Evolutionary conservation across 805 yeast species (phyloP).

Genomic region (Starmerella apis): DNA sequence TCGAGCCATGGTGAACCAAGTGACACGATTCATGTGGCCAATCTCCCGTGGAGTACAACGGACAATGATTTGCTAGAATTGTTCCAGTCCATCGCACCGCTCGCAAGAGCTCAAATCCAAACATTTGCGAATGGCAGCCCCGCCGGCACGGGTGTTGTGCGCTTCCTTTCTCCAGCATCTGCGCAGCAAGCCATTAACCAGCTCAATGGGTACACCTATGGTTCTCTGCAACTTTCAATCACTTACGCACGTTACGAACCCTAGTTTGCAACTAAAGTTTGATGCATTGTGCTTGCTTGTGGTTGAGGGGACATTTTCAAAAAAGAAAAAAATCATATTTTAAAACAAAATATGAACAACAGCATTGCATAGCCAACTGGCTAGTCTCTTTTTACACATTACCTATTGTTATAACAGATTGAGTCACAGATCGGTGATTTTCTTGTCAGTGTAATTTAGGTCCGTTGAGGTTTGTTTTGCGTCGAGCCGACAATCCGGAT

Average conservation of each 20-base stretch:
- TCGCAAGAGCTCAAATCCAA: conserved; percentile 66
- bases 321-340: neutral
- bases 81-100: conserved; percentile 73
- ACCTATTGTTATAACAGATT: neutral
- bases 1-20: conserved; percentile 52
- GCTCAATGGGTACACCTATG: conserved; percentile 72
- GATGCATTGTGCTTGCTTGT: too few relatives aligned
- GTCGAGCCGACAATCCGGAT: too few relatives aligned
- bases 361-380: neutral
- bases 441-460: too few relatives aligned
- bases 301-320: too few relatives aligned
- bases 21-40: conserved; percentile 54
- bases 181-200: conserved; percentile 69
- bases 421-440: neutral
- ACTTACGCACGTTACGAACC: conserved; percentile 47
- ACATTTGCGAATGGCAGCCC: conserved; percentile 52
- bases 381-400: neutral
- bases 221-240: conserved; percentile 61
- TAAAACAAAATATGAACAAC: neutral
- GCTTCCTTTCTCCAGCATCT: conserved; percentile 51
- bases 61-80: conserved; percentile 73
- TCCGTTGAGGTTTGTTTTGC: too few relatives aligned
- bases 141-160: conserved; percentile 76
- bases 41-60: conserved; percentile 84
- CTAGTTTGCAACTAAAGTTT: neutral